phyloP scores from a whole-genome alignment of 805 yeast genomes.

The Ogataea pilisensis region DNA sequence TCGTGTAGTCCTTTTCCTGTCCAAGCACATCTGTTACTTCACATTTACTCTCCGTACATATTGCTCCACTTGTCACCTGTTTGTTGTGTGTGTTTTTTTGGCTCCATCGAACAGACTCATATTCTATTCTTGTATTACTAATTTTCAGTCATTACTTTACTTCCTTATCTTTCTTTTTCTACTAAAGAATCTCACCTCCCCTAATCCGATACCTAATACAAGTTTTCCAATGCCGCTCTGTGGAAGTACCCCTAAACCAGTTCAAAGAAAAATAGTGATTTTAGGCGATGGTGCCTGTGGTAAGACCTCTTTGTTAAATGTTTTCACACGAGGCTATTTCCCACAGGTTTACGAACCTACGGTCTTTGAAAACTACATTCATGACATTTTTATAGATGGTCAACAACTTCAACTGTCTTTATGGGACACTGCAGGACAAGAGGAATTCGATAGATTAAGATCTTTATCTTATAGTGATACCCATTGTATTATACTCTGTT shows the following conservation, averaged over 20 bases:
- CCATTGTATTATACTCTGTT: constrained; percentile 94
- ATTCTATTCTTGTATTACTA: too few species aligned
- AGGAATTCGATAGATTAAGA: constrained; percentile 92
- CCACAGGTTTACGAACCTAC: constrained; percentile 99
- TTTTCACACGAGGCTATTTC: constrained; percentile 94
- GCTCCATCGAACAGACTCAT: too few species aligned
- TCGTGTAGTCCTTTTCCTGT: too few species aligned
- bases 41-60: too few species aligned
- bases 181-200: too few species aligned
- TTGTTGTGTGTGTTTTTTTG: too few species aligned
- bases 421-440: constrained; percentile 99
- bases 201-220: too few species aligned
- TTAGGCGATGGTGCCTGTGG: constrained; percentile 99
- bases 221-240: constrained; percentile 44
- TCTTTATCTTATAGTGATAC: constrained; percentile 93
- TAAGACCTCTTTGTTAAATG: constrained; percentile 89
- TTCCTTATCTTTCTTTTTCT: too few species aligned
- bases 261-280: constrained; percentile 89
- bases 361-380: constrained; percentile 94
- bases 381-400: constrained; percentile 93
- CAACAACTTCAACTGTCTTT: constrained; percentile 86
- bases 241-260: constrained; percentile 45
- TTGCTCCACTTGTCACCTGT: too few species aligned
- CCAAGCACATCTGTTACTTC: too few species aligned
- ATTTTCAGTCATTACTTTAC: too few species aligned